These are phyloP conservation scores for Trichoderma sp. DNA, from an alignment of 2,329 filamentous ascomycete species.

Conservation along the genomic window DNA sequence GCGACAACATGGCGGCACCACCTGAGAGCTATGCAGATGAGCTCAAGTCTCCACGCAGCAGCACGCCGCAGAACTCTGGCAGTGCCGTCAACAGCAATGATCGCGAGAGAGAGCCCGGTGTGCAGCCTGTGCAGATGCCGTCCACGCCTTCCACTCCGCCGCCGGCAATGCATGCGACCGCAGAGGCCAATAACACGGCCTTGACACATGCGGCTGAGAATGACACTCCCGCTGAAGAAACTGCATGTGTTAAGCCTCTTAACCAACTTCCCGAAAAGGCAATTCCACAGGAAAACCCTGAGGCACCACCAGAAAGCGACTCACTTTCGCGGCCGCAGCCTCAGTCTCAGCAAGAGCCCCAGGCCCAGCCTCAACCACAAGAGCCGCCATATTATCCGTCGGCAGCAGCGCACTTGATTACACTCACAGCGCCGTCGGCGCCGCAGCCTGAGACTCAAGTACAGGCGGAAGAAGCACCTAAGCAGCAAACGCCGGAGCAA, in stretches of 20 bases:
- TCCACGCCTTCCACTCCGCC: not conserved
- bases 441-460: not conserved
- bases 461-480: not conserved
- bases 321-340: not conserved
- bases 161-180: not conserved
- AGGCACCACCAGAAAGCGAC: not conserved
- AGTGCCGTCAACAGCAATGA: not conserved
- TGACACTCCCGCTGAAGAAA: slow-evolving; percentile 6
- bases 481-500: not conserved
- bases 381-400: slow-evolving; percentile 24
- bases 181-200: not conserved
- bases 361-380: not conserved
- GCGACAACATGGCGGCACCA: not conserved
- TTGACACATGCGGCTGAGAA: slow-evolving; percentile 1
- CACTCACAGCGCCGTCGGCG: not conserved
- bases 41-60: slow-evolving; percentile 7
- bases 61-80: not conserved
- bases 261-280: slow-evolving; percentile 22
- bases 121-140: not conserved
- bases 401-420: slow-evolving; percentile 15
- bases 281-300: slow-evolving; percentile 8
- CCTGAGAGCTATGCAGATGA: not conserved
- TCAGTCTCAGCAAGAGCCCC: not conserved
- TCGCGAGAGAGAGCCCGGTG: not conserved
- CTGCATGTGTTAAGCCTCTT: slow-evolving; percentile 4